Evolutionary conservation across 2,329 filamentous ascomycete genomes (phyloP).

Genomic region (Scolecobasidium constrictum): DNA sequence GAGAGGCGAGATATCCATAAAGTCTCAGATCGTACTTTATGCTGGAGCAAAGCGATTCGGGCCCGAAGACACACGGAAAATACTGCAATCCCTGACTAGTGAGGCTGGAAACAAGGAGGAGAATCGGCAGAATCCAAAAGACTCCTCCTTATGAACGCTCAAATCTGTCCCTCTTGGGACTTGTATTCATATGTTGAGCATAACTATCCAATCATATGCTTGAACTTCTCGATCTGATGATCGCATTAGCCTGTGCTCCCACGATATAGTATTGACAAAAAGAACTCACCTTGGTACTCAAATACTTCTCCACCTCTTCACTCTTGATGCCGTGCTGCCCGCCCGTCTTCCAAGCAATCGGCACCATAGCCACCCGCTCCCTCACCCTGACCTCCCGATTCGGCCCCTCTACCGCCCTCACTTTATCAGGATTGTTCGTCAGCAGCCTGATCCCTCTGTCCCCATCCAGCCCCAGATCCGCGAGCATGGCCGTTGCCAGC

Average conservation of each 20-base stretch:
- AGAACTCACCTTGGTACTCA: slow-evolving; percentile 75
- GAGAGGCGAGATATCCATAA: too few relatives aligned
- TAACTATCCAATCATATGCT: slow-evolving; percentile 33
- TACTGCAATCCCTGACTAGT: too few relatives aligned
- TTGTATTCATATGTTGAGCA: too few relatives aligned
- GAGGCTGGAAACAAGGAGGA: too few relatives aligned
- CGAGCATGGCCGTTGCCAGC: slow-evolving; percentile 87
- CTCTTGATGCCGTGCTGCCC: slow-evolving; percentile 71
- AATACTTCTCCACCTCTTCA: slow-evolving; percentile 83
- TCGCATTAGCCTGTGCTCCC: slow-evolving; percentile 12
- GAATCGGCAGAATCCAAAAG: too few relatives aligned
- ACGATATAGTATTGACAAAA: background rate
- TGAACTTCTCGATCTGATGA: slow-evolving; percentile 40
- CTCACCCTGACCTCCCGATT: slow-evolving; percentile 77
- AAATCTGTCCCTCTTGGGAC: too few relatives aligned
- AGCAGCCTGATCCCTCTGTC: slow-evolving; percentile 68
- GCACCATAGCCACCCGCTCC: slow-evolving; percentile 91
- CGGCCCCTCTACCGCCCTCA: slow-evolving; percentile 85
- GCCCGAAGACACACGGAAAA: too few relatives aligned
- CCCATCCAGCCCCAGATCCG: slow-evolving; percentile 63
- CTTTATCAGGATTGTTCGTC: slow-evolving; percentile 97
- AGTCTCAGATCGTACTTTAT: too few relatives aligned
- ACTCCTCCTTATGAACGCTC: too few relatives aligned
- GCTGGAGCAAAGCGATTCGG: too few relatives aligned
- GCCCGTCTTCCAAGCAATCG: slow-evolving; percentile 77